phyloP scores from a whole-genome alignment of 1,284 basidiomycete species.

The Moniliophthora roreri region DNA sequence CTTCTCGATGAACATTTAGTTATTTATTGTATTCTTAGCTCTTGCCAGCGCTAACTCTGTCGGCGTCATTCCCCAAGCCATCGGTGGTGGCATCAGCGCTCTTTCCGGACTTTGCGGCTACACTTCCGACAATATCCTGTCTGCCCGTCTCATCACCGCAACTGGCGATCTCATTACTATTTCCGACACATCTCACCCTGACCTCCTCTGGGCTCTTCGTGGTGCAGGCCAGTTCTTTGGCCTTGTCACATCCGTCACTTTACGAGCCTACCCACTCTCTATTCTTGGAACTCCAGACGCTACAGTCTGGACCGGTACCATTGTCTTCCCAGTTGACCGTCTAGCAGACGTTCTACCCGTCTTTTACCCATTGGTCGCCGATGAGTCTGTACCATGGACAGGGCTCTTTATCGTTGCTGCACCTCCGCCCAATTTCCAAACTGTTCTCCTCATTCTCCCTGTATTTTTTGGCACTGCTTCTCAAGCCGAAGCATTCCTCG shows the following conservation, averaged over 20 bases:
- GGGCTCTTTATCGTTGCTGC: conserved; percentile 5
- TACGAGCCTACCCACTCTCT: conserved; percentile 3
- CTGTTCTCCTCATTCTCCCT: background rate
- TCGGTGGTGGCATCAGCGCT: conserved; percentile 9
- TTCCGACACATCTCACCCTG: conserved; percentile 1
- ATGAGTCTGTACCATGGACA: background rate
- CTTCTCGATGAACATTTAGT: background rate
- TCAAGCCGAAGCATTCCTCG: conserved; percentile 5
- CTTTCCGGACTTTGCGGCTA: conserved; percentile 1
- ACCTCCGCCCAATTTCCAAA: conserved; percentile 7
- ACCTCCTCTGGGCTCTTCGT: conserved; percentile 7
- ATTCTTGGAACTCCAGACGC: conserved; percentile 2
- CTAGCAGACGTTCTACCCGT: background rate
- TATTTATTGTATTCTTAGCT: background rate
- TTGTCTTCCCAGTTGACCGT: conserved; percentile 5
- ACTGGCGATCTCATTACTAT: conserved; percentile 1
- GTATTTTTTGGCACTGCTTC: conserved; percentile 2
- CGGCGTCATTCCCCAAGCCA: conserved; percentile 7
- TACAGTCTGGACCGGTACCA: conserved; percentile 2
- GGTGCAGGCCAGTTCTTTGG: conserved; percentile 8
- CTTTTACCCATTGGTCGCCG: conserved; percentile 1
- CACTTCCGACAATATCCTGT: conserved; percentile 4
- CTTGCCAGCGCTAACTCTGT: conserved; percentile 6
- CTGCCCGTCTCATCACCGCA: conserved; percentile 4
- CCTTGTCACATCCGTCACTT: conserved; percentile 5